Evolutionary conservation across 768 basidiomycete species (phyloP).

Genomic region (Exsudoporus frostii): DNA sequence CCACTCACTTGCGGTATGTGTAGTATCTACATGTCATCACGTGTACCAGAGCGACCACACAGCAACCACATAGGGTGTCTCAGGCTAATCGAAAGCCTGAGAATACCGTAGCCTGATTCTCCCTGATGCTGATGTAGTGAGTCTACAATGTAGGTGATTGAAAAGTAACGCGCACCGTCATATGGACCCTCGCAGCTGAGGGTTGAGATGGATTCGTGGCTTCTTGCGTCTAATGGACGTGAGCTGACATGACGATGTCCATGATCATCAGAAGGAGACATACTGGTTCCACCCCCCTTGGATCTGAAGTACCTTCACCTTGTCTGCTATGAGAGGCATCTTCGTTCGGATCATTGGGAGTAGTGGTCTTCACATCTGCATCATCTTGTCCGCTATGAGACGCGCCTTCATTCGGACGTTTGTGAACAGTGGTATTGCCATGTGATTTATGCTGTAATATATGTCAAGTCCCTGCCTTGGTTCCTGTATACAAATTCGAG

Average conservation of each 20-base stretch:
- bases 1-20: background rate
- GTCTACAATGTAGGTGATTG: background rate
- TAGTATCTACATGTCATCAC: background rate
- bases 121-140: background rate
- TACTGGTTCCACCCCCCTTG: background rate
- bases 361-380: too few species aligned
- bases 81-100: background rate
- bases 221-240: background rate
- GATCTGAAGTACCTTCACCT: background rate
- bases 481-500: too few species aligned
- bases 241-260: background rate
- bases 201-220: background rate
- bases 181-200: background rate
- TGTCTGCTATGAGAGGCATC: background rate
- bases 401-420: too few species aligned
- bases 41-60: background rate
- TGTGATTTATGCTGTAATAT: too few species aligned
- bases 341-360: background rate
- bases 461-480: too few species aligned
- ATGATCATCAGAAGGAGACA: background rate
- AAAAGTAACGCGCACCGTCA: background rate
- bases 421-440: too few species aligned
- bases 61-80: background rate
- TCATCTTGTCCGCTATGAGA: too few species aligned
- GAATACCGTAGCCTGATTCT: too few species aligned